These are phyloP conservation scores for Mycena galericulata DNA, from an alignment of 768 basidiomycete species.

Conservation along the genomic window DNA sequence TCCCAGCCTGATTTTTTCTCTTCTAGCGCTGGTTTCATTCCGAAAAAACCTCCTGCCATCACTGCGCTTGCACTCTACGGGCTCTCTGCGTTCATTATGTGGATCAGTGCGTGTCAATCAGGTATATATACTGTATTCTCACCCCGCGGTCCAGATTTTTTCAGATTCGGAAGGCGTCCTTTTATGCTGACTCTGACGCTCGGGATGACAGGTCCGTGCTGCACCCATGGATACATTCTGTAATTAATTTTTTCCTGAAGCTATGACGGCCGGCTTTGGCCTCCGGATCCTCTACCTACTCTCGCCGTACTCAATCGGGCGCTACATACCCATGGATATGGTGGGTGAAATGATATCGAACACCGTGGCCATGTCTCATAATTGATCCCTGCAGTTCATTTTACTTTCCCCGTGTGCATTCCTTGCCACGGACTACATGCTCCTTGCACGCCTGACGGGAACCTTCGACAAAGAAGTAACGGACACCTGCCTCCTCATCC, in stretches of 20 bases:
- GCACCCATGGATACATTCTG: neutral
- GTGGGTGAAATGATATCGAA: neutral
- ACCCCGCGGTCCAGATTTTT: constrained; percentile 4
- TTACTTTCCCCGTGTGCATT: constrained; percentile 61
- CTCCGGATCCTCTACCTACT: neutral
- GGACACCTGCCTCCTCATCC: constrained; percentile 53
- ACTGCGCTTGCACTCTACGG: constrained; percentile 6
- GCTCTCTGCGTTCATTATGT: constrained; percentile 15
- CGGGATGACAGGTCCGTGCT: constrained; percentile 26
- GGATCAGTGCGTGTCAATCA: constrained; percentile 21
- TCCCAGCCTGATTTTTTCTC: too few species aligned
- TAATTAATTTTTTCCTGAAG: neutral
- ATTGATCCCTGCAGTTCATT: neutral
- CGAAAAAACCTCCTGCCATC: constrained; percentile 12
- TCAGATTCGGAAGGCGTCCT: constrained; percentile 6
- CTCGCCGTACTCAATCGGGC: neutral
- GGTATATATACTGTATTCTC: neutral
- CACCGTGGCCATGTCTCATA: too few species aligned
- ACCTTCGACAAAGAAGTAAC: constrained; percentile 46
- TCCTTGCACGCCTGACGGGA: constrained; percentile 60
- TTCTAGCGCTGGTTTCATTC: constrained; percentile 20
- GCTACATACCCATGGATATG: neutral
- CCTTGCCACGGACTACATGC: constrained; percentile 63
- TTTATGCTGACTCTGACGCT: constrained; percentile 26
- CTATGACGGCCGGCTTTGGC: constrained; percentile 1